Base-by-base conservation (phyloP, 371 early-diverging fungal species). In the Lichtheimia ornata region DNA sequence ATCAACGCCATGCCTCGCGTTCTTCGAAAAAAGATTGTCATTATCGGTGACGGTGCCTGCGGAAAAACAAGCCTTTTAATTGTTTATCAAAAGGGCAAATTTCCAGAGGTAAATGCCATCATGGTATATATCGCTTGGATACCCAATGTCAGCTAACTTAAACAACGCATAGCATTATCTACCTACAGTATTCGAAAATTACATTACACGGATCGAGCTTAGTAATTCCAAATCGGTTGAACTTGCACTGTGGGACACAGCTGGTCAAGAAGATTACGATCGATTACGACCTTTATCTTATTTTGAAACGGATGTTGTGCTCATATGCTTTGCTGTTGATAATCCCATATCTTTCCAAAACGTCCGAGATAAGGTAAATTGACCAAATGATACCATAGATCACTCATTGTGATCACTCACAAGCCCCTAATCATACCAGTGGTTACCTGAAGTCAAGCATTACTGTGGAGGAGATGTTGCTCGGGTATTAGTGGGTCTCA, bases 161-260 rank as follows among this genome's bases (percentile, higher is more conserved):
- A 1, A 2, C 54, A 14, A 27, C 3, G 14, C 20, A 53, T 30
- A 54, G 54, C 35, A 56, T 14, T 77, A 79, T 68, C 40, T 91
- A 13, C 92, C 92, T n/a, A 92, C 94, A 13, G 89, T 94, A 9
- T 94, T 95, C 73, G 94, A 94, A 66, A 93, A 91, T 72, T 94
- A 91, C 71, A 87, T 89, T 2, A 89, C 91, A 18, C 86, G 88
- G 52, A 88, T 94, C 15, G 87, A 87, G 73, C 82, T 91, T 7
- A 87, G 89, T 59, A 61, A 66, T 41, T 85, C 86, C 53, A 89
- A 90, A 64, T 85, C 86, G 9, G 89, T 92, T 53, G 90, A 89
- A 66, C 71, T 96, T n/a, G 90, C 89, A 17, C 74, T 96, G 41
- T 95, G 94, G 93, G 97, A 96, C 79, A 96, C 97, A 14, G 93